These are phyloP conservation scores for Macrophomina tecta DNA, from an alignment of 2,329 filamentous ascomycete genomes.

Conservation along the genomic window DNA sequence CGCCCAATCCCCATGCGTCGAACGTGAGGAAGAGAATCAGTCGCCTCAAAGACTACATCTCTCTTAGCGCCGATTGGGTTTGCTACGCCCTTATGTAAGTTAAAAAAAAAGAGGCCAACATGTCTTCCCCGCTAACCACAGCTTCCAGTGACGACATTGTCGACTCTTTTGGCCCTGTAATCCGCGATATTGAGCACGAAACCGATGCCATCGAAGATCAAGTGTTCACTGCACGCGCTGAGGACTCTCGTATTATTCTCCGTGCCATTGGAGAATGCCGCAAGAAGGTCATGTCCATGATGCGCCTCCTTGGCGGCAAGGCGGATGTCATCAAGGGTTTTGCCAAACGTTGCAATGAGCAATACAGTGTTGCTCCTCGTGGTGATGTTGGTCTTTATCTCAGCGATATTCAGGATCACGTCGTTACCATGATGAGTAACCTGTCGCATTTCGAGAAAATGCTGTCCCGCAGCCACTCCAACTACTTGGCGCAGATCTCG, in stretches of 20 bases:
- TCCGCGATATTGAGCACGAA: conserved; percentile 83
- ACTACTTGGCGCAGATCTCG: conserved; percentile 92
- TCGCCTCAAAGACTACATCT: conserved; percentile 91
- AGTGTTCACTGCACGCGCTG: conserved; percentile 88
- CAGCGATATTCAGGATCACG: conserved; percentile 97
- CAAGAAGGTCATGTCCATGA: conserved; percentile 92
- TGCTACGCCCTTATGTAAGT: conserved; percentile 95
- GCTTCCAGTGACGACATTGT: conserved; percentile 84
- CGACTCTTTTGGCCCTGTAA: conserved; percentile 90
- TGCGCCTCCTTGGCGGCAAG: conserved; percentile 92
- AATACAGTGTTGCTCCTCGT: conserved; percentile 91
- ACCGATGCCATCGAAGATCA: conserved; percentile 94
- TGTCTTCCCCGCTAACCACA: conserved; percentile 25
- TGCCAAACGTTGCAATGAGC: conserved; percentile 97
- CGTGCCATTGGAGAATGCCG: conserved; percentile 87
- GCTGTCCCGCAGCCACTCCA: conserved; percentile 89
- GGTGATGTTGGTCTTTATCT: conserved; percentile 97
- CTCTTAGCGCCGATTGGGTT: conserved; percentile 96
- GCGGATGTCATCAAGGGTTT: conserved; percentile 98
- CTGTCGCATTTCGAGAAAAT: conserved; percentile 97
- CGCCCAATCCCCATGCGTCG: conserved; percentile 81
- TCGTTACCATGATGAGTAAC: conserved; percentile 99
- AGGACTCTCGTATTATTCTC: conserved; percentile 87
- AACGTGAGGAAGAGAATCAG: conserved; percentile 92
- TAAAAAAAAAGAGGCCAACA: background rate